Conservation (phyloP, 202 grass and related monocot species). For the Thinopyrum obtusiflorum region DNA sequence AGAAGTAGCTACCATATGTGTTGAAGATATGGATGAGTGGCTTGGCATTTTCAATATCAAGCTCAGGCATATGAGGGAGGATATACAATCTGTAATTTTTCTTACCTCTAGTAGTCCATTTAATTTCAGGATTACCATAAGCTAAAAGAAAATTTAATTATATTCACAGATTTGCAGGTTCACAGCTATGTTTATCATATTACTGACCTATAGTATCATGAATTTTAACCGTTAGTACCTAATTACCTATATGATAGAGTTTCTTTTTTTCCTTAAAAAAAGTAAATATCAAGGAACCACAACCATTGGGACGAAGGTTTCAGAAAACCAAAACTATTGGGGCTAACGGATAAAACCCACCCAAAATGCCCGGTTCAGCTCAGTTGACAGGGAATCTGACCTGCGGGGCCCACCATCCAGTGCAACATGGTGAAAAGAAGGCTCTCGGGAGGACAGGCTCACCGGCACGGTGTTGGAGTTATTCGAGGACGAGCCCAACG, state of each 20-base stretch:
- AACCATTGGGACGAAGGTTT: not conserved
- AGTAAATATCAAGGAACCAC: not conserved
- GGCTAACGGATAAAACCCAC: not conserved
- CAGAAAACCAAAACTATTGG: not conserved
- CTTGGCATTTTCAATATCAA: slow-evolving; percentile 97
- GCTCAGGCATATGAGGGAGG: slow-evolving; percentile 97
- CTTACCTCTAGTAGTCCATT: not conserved
- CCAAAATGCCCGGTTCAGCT: not conserved
- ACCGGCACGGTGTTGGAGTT: not conserved
- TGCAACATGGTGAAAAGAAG: not conserved
- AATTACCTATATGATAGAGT: not conserved
- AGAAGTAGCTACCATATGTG: slow-evolving; percentile 71
- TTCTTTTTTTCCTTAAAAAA: not conserved
- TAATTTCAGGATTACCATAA: not conserved
- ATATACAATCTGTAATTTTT: slow-evolving; percentile 86
- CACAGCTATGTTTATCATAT: not conserved
- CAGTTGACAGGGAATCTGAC: not conserved
- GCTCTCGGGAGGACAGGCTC: too few species aligned
- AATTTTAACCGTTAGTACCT: not conserved
- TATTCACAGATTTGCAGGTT: not conserved
- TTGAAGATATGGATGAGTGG: slow-evolving; percentile 99
- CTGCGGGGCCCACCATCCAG: not conserved
- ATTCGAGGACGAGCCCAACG: not conserved
- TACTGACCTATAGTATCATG: not conserved
- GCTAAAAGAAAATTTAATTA: not conserved